A percentile compares a stretch with the other conserved stretches of the same genome.
These are phyloP conservation scores for Trichocladium uniseriatum DNA, from an alignment of 495 filamentous ascomycete species.

Conservation along the genomic window DNA sequence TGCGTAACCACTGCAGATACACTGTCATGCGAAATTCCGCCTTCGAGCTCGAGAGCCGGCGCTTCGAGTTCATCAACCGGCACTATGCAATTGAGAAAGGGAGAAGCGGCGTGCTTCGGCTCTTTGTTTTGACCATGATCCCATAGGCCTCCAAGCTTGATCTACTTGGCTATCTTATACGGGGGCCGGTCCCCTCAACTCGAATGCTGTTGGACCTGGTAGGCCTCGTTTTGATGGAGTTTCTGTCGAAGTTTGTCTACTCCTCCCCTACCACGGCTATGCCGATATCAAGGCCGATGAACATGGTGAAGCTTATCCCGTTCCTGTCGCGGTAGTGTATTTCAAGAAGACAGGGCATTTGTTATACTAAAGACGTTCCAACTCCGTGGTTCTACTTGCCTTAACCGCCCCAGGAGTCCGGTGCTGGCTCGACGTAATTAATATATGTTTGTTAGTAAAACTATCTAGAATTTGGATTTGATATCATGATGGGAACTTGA, in stretches of 20 bases:
- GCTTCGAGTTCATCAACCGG: conserved; percentile 59
- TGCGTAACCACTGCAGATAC: conserved; percentile 59
- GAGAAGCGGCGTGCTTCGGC: conserved; percentile 57
- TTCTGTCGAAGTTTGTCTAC: conserved; percentile 62
- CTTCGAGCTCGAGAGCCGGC: conserved; percentile 69
- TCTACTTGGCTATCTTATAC: conserved; percentile 61
- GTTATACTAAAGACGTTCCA: too few species aligned
- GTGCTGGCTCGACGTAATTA: too few species aligned
- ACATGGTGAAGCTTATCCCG: conserved; percentile 59
- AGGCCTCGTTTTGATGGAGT: conserved; percentile 69
- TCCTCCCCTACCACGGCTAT: conserved; percentile 63
- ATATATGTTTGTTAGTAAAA: too few species aligned
- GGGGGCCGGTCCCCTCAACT: conserved; percentile 54
- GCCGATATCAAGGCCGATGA: too few species aligned
- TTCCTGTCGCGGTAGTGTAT: too few species aligned
- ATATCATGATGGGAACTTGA: conserved; percentile 40
- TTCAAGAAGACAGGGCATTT: too few species aligned
- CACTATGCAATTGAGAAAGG: conserved; percentile 61
- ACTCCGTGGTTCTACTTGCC: too few species aligned
- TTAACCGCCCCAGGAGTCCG: too few species aligned
- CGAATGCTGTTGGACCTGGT: conserved; percentile 60
- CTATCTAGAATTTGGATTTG: too few species aligned
- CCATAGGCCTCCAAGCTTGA: conserved; percentile 48
- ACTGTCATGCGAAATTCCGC: conserved; percentile 63
- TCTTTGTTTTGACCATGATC: conserved; percentile 53